These are phyloP conservation scores for Chytridium lagenaria DNA, from an alignment of 371 early-diverging fungal genomes.

Conservation along the genomic window DNA sequence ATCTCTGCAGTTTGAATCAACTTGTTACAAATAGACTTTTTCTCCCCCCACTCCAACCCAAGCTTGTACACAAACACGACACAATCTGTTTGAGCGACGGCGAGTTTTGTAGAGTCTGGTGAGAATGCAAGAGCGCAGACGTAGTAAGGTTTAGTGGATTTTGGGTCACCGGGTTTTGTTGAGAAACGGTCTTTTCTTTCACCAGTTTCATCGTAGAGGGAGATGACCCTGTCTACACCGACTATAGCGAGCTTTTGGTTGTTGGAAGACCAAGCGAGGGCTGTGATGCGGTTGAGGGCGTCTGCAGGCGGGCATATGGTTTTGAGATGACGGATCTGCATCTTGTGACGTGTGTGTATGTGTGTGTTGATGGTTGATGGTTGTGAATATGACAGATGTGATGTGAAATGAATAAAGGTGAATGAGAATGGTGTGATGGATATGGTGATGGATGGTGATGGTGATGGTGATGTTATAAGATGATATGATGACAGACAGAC, in stretches of 20 bases:
- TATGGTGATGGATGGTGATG: no score
- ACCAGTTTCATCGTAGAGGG: constrained; percentile 64
- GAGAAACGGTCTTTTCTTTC: constrained; percentile 65
- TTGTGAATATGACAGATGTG: no score
- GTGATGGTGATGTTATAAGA: no score
- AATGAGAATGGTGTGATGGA: no score
- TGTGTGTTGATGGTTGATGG: background rate
- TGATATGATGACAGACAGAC: no score
- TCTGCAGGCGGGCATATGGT: constrained; percentile 52
- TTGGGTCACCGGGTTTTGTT: constrained; percentile 64
- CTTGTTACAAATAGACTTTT: constrained; percentile 67
- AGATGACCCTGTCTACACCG: constrained; percentile 54
- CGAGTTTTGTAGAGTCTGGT: constrained; percentile 62
- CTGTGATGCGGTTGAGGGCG: constrained; percentile 47
- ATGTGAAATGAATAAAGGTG: no score
- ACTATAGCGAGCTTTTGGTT: constrained; percentile 61
- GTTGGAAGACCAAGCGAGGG: constrained; percentile 61
- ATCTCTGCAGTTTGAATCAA: constrained; percentile 60
- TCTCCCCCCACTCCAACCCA: constrained; percentile 67
- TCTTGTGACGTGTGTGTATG: background rate
- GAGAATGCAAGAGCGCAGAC: constrained; percentile 59
- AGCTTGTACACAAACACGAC: constrained; percentile 66
- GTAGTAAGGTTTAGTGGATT: constrained; percentile 44
- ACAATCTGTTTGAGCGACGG: constrained; percentile 63
- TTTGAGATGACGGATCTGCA: constrained; percentile 58